Conservation (phyloP, 176 grass and related monocot genomes). For the Ananas comosus region DNA sequence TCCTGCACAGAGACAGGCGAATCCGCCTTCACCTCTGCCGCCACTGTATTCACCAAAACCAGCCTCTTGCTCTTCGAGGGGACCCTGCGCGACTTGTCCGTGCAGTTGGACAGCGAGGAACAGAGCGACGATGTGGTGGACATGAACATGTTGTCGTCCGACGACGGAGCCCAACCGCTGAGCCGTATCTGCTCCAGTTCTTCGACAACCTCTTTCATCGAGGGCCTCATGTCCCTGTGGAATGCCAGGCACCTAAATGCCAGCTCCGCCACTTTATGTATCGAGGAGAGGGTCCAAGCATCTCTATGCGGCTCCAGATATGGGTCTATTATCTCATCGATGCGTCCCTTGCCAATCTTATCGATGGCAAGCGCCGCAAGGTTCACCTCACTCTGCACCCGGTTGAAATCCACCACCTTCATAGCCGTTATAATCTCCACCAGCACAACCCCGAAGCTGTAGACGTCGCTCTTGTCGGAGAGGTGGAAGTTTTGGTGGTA, state of each 20-base stretch:
- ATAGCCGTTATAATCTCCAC: constrained; percentile 44
- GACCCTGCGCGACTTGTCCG: constrained; percentile 29
- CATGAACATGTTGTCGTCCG: constrained; percentile 44
- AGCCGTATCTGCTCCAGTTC: constrained; percentile 52
- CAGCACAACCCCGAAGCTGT: constrained; percentile 30
- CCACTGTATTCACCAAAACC: background rate
- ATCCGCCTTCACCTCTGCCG: constrained; percentile 14
- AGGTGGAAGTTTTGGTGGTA: constrained; percentile 39
- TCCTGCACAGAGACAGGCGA: constrained; percentile 63
- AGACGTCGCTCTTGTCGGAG: constrained; percentile 29
- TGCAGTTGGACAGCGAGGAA: constrained; percentile 34
- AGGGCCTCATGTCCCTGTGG: constrained; percentile 60
- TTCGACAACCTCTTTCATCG: constrained; percentile 54
- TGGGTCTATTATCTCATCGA: constrained; percentile 54
- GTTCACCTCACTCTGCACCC: constrained; percentile 37
- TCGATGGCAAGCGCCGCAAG: constrained; percentile 45
- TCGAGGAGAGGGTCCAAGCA: constrained; percentile 36
- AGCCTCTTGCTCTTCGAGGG: constrained; percentile 28
- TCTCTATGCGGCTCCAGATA: constrained; percentile 39
- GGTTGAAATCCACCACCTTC: constrained; percentile 30
- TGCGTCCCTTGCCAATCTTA: constrained; percentile 34
- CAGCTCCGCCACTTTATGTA: constrained; percentile 57
- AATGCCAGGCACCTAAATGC: constrained; percentile 64
- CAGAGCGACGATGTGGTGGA: constrained; percentile 45
- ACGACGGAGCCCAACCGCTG: constrained; percentile 39